Base-by-base conservation (phyloP, 352 stramenopile genomes). In the Plasmopara viticola region DNA sequence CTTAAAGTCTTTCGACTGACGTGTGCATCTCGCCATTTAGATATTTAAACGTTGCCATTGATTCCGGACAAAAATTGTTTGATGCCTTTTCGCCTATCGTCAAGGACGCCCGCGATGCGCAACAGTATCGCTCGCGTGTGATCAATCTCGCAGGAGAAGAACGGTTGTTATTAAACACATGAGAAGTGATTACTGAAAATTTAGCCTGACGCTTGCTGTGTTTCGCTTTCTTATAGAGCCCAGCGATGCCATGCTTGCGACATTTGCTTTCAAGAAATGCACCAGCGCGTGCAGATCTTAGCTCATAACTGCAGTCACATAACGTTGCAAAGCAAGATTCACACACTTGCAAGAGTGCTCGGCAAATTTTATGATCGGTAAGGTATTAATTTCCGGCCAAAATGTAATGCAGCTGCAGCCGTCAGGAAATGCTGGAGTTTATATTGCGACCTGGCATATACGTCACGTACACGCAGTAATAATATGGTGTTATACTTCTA, bases 61-160 rank as follows among this genome's bases (percentile, higher is more conserved):
- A 80, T 29, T 72, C 67, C 1, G 76, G 72, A 4, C 76, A 86
- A 33, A 70, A 80, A 37, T 61, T 93, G 6, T 83, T 91, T 37
- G 63, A 84, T 41, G 72, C 73, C n/a, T 93, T 93, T 51, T 76
- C 72, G 5, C 72, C 76, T 7, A 71, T 91, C 39, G 69, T 93
- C 18, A 85, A 84, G 48, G 79, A 90, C 41, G 57, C 67, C 38
- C 61, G 73, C 48, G 68, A 84, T 40, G 66, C 70, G 1, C 65
- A 60, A 9, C 70, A 73, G 44, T 78, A 74, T 15, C 73, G 68
- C 15, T 77, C 63, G 14, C 67, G 76, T 2, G 72, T 78, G 34
- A 74, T 90, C 40, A 82, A 90, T 45, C 65, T 93, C 9, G 83
- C 83, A 5, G 76, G 69, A 5, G 80, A 93, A 68, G 76, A 90